A percentile compares a stretch with the other conserved stretches of the same genome.
phyloP scores from a whole-genome alignment of 768 basidiomycete species.

The Suillus discolor region DNA sequence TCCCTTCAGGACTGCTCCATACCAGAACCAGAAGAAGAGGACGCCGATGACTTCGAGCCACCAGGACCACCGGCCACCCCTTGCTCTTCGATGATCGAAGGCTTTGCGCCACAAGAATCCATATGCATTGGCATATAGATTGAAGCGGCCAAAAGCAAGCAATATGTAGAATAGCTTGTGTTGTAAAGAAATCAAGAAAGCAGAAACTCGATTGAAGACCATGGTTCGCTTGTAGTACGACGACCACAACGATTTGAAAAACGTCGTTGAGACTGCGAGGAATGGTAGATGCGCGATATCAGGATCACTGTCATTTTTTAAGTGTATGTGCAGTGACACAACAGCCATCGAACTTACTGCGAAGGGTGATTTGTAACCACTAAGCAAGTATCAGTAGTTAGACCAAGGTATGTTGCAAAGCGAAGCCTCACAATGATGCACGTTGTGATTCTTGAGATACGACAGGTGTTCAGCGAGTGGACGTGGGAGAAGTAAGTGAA shows the following conservation, averaged over 20 bases:
- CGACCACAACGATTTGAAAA: slow-evolving; percentile 86
- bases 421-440: slow-evolving; percentile 82
- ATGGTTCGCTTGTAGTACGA: slow-evolving; percentile 93
- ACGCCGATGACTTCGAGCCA: slow-evolving; percentile 75
- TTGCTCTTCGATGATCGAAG: slow-evolving; percentile 61
- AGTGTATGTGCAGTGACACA: not conserved
- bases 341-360: slow-evolving; percentile 57
- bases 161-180: slow-evolving; percentile 93
- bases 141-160: slow-evolving; percentile 90
- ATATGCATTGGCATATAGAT: slow-evolving; percentile 91
- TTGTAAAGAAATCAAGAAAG: slow-evolving; percentile 71
- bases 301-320: slow-evolving; percentile 58
- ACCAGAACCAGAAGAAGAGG: slow-evolving; percentile 91
- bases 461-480: slow-evolving; percentile 11
- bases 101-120: slow-evolving; percentile 67
- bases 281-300: slow-evolving; percentile 92
- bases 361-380: slow-evolving; percentile 98
- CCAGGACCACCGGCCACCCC: slow-evolving; percentile 79
- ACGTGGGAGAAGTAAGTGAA: slow-evolving; percentile 24
- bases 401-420: slow-evolving; percentile 5
- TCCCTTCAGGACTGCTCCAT: slow-evolving; percentile 63
- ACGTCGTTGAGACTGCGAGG: slow-evolving; percentile 88
- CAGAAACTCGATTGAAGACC: slow-evolving; percentile 71
- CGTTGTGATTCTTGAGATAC: slow-evolving; percentile 78
- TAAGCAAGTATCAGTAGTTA: slow-evolving; percentile 32